These are phyloP conservation scores for Neofusicoccum kwambonambiense DNA, from an alignment of 2,329 filamentous ascomycete species.

Conservation along the genomic window DNA sequence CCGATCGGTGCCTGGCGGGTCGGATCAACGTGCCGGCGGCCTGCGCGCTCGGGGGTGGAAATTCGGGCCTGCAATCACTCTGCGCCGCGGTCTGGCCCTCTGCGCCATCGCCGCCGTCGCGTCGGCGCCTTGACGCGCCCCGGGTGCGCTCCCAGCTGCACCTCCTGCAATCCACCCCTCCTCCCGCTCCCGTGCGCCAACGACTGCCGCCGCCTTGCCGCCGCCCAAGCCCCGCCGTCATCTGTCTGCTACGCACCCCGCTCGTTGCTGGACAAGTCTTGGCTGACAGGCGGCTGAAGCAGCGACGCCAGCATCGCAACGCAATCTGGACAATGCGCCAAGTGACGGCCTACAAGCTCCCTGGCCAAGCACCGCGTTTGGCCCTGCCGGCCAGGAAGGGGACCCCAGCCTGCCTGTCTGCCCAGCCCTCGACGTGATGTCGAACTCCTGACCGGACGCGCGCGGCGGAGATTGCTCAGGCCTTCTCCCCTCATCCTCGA, in stretches of 20 bases:
- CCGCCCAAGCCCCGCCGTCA: not conserved
- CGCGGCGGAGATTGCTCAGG: slow-evolving; percentile 8
- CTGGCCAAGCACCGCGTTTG: not conserved
- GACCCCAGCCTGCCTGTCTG: not conserved
- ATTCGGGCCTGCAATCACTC: not conserved
- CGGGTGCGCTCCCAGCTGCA: not conserved
- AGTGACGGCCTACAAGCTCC: not conserved
- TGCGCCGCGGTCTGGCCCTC: not conserved
- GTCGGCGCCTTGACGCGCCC: not conserved
- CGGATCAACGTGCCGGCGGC: not conserved
- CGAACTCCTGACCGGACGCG: not conserved
- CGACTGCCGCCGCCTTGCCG: not conserved
- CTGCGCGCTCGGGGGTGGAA: not conserved
- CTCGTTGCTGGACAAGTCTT: not conserved
- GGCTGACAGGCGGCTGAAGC: slow-evolving; percentile 2
- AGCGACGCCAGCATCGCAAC: not conserved
- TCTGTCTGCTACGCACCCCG: slow-evolving; percentile 4
- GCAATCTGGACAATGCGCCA: not conserved
- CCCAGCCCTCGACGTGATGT: not conserved
- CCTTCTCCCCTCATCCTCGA: not conserved
- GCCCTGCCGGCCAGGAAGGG: not conserved
- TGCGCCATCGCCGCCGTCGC: too few species aligned
- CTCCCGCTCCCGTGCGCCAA: not conserved
- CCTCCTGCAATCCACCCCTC: not conserved
- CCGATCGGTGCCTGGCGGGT: not conserved